Percentiles rank a stretch among this genome's conserved stretches.
These are phyloP conservation scores for Hypoxylon trugodes DNA, from an alignment of 495 filamentous ascomycete genomes.

Conservation along the genomic window DNA sequence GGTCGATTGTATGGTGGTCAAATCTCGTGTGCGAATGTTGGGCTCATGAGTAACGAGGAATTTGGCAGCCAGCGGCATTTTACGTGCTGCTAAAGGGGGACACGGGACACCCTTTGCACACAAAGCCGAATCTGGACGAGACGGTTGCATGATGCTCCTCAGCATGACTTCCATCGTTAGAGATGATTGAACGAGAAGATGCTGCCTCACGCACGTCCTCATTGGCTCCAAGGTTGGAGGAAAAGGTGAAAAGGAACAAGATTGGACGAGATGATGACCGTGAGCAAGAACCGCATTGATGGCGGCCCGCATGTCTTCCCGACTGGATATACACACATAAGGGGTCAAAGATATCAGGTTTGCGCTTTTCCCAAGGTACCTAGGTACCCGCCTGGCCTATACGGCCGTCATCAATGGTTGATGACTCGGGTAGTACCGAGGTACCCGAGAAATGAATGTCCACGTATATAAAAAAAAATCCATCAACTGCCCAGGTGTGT, in stretches of 20 bases:
- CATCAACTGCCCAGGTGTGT: too few relatives aligned
- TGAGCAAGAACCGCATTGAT: slow-evolving; percentile 8
- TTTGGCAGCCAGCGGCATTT: slow-evolving; percentile 15
- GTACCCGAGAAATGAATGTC: too few relatives aligned
- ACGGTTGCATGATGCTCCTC: slow-evolving; percentile 11
- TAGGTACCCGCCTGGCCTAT: not conserved
- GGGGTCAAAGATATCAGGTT: too few relatives aligned
- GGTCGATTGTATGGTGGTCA: slow-evolving; percentile 19
- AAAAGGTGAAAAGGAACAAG: not conserved
- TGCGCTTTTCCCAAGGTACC: too few relatives aligned
- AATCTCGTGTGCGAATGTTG: slow-evolving; percentile 20
- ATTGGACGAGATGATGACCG: too few relatives aligned
- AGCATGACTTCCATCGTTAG: not conserved
- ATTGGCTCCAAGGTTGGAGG: slow-evolving; percentile 12
- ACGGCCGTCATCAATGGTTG: too few relatives aligned
- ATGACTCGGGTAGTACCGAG: too few relatives aligned
- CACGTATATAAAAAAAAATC: too few relatives aligned
- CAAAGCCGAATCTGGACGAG: slow-evolving; percentile 5
- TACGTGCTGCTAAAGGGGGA: slow-evolving; percentile 27
- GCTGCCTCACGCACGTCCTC: slow-evolving; percentile 7
- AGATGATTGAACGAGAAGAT: slow-evolving; percentile 14
- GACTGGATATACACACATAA: not conserved
- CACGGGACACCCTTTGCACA: slow-evolving; percentile 12
- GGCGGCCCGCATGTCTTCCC: not conserved
- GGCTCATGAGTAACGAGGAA: slow-evolving; percentile 19